phyloP scores from a whole-genome alignment of 805 yeast genomes.

The Wickerhamiella sergipiensis region DNA sequence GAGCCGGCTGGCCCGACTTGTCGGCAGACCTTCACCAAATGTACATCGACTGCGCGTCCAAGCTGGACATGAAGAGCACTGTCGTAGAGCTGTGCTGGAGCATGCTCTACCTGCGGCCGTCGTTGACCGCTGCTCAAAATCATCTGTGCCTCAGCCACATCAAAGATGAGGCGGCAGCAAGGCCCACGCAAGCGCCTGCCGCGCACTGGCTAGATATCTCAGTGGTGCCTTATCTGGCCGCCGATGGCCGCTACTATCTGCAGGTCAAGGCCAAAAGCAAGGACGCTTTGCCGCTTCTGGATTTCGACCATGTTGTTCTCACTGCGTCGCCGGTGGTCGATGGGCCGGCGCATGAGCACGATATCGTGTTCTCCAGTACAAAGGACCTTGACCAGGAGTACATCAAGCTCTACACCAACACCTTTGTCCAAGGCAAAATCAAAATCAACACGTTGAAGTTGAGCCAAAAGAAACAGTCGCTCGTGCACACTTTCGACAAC shows the following conservation, averaged over 20 bases:
- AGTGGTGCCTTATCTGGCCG: slow-evolving; percentile 28
- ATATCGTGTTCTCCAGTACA: slow-evolving; percentile 4
- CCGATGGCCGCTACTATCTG: slow-evolving; percentile 27
- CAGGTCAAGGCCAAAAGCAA: slow-evolving; percentile 25
- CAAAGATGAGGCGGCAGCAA: slow-evolving; percentile 11
- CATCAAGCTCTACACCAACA: slow-evolving; percentile 11
- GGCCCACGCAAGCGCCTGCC: slow-evolving; percentile 21
- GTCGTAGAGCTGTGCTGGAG: slow-evolving; percentile 21
- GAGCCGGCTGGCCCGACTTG: slow-evolving; percentile 58
- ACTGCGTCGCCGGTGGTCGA: slow-evolving; percentile 6
- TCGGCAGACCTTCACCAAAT: slow-evolving; percentile 52
- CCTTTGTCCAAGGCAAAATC: slow-evolving; percentile 28
- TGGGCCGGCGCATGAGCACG: slow-evolving; percentile 2
- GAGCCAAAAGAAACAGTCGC: slow-evolving; percentile 17
- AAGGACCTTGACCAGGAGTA: neutral
- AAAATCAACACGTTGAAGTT: slow-evolving; percentile 20
- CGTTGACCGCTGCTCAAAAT: slow-evolving; percentile 13
- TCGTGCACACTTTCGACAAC: slow-evolving; percentile 16
- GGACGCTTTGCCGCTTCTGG: slow-evolving; percentile 17
- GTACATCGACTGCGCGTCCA: slow-evolving; percentile 49
- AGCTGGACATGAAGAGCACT: slow-evolving; percentile 15
- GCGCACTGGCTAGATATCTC: slow-evolving; percentile 27
- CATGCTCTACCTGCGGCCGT: slow-evolving; percentile 16
- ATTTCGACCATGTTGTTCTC: slow-evolving; percentile 14
- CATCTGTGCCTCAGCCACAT: slow-evolving; percentile 15